Base-by-base conservation (phyloP, 2,329 filamentous ascomycete species). In the Curvularia spicifera region DNA sequence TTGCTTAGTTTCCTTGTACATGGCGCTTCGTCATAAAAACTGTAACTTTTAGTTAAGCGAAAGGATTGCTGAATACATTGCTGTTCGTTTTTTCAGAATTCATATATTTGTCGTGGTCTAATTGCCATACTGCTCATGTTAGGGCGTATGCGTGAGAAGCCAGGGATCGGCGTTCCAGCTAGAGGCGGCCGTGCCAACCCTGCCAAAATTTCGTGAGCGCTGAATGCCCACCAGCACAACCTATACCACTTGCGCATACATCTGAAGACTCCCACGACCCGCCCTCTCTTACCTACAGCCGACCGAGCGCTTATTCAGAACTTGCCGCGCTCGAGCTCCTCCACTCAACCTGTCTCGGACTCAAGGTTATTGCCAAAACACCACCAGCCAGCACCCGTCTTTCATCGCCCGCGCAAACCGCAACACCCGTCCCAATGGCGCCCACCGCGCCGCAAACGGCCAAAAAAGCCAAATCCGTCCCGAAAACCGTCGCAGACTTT, bases 401-500 rank as follows among this genome's bases (percentile, higher is more conserved):
- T 15, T 20, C 39, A 7, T 28, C 22, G 12, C n/a, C 20, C 6
- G 26, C 45, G 37, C 35, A 55, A 37, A 55, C 29, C 29, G 4
- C 31, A 60, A 28, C 46, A 33, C 42, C 46, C 42, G 26, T 35
- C 56, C 49, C 26, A 47, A 72, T 72, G 69, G 60, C 70, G 22
- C 55, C 65, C 37, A 48, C 53, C 26, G 59, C 61, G 29, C 47
- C 63, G 10, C 53, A 62, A 13, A 64, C 61, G 45, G 9, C 66
- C n/a, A 63, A 63, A 50, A 63, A 61, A 33, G 26, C 43, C 35
- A 67, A 65, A 45, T 40, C 59, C 3, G 53, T 61, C 15, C 75
- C 72, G 3, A 68, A 66, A 47, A 65, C 69, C 29, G 77, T 87
- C 71, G 74, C 80, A 76, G 89, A 87, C 63, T 96, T 93, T 71